Evolutionary conservation across 2,329 filamentous ascomycete species (phyloP), one percentile per base, ranked within the genome.

Genomic region (Parafenestella ontariensis): DNA sequence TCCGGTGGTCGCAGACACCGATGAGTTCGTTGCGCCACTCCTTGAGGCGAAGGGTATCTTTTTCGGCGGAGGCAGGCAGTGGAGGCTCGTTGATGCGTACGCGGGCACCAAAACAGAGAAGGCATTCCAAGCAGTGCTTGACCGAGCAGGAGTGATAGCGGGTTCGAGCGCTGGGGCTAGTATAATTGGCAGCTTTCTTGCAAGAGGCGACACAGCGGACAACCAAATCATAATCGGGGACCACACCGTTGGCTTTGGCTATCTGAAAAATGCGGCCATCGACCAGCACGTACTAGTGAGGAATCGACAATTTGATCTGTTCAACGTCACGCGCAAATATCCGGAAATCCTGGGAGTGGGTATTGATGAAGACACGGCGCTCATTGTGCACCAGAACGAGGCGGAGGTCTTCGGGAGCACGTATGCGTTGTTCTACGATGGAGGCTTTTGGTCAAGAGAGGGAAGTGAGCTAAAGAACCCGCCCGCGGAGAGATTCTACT

Each of bases 221-320:
- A 68, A 65, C 13, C 59, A 65, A 7, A 43, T 67, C 46, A 56
- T 68, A 50, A 56, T 69, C 36, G 66, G 66, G 3, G 59, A 59
- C 39, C 57, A 67, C 26, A 58, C 49, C 0, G 64, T 67, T 33
- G 66, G 65, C 1, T 68, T 69, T 23, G 66, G 66, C 10, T 68
- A 68, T n/a, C 33, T 69, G 3, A 67, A 64, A 34, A 67, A 70
- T 33, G 48, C 64, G 3, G 63, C 64, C 1, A 67, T 68, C 11
- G 65, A 70, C 13, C 65, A 70, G 46, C 65, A 68, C 17, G 66
- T 70, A 3, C 44, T 70, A 0, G 64, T 67, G 3, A 52, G 64
- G 28, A 68, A 68, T 36, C 50, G 66, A 21, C 65, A 68, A n/a
- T 68, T 67, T 21, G 66, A 68, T 42, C 47, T 70, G 43, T 65